phyloP scores from a whole-genome alignment of 495 filamentous ascomycete species.

The Tuber umbilicatum region DNA sequence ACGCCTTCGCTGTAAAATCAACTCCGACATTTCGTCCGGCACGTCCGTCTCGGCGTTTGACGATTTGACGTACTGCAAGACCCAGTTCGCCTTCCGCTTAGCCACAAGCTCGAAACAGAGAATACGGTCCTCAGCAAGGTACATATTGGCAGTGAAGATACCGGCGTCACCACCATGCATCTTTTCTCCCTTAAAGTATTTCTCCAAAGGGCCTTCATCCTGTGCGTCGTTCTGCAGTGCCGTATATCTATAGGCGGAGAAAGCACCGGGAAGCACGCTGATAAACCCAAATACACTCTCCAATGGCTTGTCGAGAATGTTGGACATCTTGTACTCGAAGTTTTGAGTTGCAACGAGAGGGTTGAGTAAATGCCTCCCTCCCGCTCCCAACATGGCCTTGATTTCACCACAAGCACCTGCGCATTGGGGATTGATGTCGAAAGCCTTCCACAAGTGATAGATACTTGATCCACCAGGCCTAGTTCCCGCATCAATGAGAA shows the following conservation, averaged over 20 bases:
- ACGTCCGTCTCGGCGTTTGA: conserved; percentile 96
- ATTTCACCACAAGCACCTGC: conserved; percentile 98
- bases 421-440: conserved; percentile 95
- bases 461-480: conserved; percentile 87
- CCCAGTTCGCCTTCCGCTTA: conserved; percentile 95
- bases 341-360: conserved; percentile 95
- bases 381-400: conserved; percentile 90
- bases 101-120: conserved; percentile 97
- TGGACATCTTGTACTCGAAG: conserved; percentile 99
- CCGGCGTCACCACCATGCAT: conserved; percentile 91
- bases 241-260: conserved; percentile 91
- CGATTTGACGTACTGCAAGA: conserved; percentile 95
- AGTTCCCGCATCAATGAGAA: conserved; percentile 93
- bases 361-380: conserved; percentile 83
- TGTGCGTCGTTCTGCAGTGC: conserved; percentile 95
- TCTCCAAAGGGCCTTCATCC: conserved; percentile 84
- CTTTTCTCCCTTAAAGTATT: conserved; percentile 97
- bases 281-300: conserved; percentile 99
- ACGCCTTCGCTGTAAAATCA: conserved; percentile 91
- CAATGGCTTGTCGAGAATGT: conserved; percentile 96
- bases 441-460: conserved; percentile 97
- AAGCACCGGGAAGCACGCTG: conserved; percentile 90
- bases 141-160: conserved; percentile 99
- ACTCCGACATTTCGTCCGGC: conserved; percentile 86
- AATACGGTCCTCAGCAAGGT: conserved; percentile 97